Percentiles rank a stretch among this genome's conserved stretches.
These are phyloP conservation scores for Tulasnella sp. DNA, from an alignment of 768 basidiomycete genomes.

Conservation along the genomic window DNA sequence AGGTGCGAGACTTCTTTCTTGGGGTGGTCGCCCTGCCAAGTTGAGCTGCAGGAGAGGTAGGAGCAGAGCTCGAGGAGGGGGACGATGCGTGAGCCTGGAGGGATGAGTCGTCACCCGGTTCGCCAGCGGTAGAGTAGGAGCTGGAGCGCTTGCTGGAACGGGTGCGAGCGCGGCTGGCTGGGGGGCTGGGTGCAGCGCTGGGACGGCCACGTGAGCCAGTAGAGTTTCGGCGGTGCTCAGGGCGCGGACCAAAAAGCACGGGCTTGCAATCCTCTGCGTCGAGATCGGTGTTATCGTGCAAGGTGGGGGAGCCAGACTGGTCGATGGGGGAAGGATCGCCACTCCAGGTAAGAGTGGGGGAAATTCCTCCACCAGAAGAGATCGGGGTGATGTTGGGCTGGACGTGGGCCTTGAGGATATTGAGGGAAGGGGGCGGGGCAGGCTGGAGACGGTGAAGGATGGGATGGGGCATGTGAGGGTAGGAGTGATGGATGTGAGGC, in stretches of 20 bases:
- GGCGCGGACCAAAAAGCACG: neutral
- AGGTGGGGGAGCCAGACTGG: neutral
- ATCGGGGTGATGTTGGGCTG: slow-evolving; percentile 8
- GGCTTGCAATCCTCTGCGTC: slow-evolving; percentile 3
- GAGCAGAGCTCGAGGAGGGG: neutral
- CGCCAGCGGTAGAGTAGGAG: slow-evolving; percentile 3
- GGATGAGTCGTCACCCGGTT: slow-evolving; percentile 6
- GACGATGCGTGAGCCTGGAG: neutral
- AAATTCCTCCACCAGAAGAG: slow-evolving; percentile 14
- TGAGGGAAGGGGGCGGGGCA: neutral
- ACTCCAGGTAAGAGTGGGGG: slow-evolving; percentile 15
- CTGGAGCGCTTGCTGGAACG: slow-evolving; percentile 8
- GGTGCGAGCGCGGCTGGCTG: neutral
- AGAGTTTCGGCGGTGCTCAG: neutral
- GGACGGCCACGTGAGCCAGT: neutral
- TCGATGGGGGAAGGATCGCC: slow-evolving; percentile 13
- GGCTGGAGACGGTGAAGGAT: slow-evolving; percentile 12
- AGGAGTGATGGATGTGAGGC: slow-evolving; percentile 10
- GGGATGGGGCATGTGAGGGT: slow-evolving; percentile 1
- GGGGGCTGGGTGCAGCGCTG: slow-evolving; percentile 2
- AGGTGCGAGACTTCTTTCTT: slow-evolving; percentile 10
- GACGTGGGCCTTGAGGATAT: slow-evolving; percentile 13
- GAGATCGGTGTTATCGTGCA: slow-evolving; percentile 5
- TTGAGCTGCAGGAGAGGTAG: neutral
- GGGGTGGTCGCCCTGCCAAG: slow-evolving; percentile 1